phyloP scores from a whole-genome alignment of 345 rosid genomes.

The Brassica juncea region DNA sequence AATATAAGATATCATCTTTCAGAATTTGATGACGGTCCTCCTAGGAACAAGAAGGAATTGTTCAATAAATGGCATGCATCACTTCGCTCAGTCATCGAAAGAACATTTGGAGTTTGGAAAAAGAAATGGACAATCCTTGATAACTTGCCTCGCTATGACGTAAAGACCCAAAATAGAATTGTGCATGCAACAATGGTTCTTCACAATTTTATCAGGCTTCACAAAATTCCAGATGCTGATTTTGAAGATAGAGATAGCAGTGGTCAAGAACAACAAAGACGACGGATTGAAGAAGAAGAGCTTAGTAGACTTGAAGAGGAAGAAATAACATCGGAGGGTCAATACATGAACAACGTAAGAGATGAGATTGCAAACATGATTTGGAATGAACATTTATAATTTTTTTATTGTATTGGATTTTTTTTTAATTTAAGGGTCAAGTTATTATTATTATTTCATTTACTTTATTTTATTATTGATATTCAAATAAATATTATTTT shows the following conservation, averaged over 20 bases:
- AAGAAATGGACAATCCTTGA: background rate
- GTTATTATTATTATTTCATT: background rate
- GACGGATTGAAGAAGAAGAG: background rate
- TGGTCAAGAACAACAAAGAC: background rate
- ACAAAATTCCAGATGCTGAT: background rate
- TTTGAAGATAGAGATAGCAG: background rate
- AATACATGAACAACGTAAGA: background rate
- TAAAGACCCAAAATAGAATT: background rate
- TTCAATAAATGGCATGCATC: background rate
- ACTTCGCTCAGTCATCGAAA: background rate
- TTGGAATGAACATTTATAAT: background rate
- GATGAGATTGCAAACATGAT: background rate
- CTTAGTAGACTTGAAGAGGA: background rate
- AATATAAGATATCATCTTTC: background rate
- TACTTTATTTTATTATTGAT: background rate
- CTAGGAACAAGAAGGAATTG: background rate
- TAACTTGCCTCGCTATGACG: background rate
- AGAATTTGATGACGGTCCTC: background rate
- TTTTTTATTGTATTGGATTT: background rate
- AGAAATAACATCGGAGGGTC: background rate
- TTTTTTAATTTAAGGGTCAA: too few relatives aligned
- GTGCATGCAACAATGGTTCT: background rate
- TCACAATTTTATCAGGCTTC: background rate
- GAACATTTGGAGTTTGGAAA: background rate
- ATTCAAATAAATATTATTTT: too few relatives aligned